Conservation (phyloP, 495 filamentous ascomycete genomes). For the Lasiosphaeriaceae sp. region DNA sequence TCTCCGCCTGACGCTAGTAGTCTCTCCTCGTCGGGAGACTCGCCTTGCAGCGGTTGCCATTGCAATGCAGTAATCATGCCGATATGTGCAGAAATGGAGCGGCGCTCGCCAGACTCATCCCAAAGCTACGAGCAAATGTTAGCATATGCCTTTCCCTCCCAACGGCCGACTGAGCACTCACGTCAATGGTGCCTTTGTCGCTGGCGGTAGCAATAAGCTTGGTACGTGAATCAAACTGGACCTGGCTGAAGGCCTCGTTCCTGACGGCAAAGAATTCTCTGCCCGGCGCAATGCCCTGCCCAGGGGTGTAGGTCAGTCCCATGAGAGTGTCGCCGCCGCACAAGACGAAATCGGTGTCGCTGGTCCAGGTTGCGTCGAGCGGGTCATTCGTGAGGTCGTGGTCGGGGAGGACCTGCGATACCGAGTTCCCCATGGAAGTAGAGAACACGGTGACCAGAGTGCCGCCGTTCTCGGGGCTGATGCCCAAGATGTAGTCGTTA, state of each 20-base stretch:
- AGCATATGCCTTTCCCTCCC: not conserved
- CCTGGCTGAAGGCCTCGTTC: slow-evolving; percentile 41
- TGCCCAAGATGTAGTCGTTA: slow-evolving; percentile 49
- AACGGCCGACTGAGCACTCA: slow-evolving; percentile 24
- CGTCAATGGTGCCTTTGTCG: slow-evolving; percentile 50
- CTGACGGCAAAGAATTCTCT: slow-evolving; percentile 39
- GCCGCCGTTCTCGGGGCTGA: slow-evolving; percentile 49
- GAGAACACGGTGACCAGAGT: slow-evolving; percentile 50
- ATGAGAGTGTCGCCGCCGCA: slow-evolving; percentile 54
- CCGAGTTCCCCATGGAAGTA: slow-evolving; percentile 32
- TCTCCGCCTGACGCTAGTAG: slow-evolving; percentile 51
- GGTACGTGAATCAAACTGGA: slow-evolving; percentile 45
- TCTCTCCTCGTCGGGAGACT: slow-evolving; percentile 39
- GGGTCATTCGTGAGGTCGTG: slow-evolving; percentile 44
- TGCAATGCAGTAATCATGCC: slow-evolving; percentile 45
- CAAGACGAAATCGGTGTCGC: slow-evolving; percentile 52
- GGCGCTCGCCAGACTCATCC: slow-evolving; percentile 41
- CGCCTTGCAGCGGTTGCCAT: slow-evolving; percentile 47
- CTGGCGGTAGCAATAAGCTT: slow-evolving; percentile 46
- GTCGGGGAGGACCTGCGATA: slow-evolving; percentile 37
- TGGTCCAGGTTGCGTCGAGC: slow-evolving; percentile 59
- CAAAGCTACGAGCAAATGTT: slow-evolving; percentile 39
- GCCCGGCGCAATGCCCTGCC: slow-evolving; percentile 34
- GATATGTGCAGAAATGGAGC: slow-evolving; percentile 46
- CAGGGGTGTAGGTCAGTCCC: slow-evolving; percentile 30